These are phyloP conservation scores for Aquilaria malaccensis DNA, from an alignment of 345 rosid genomes.

Conservation along the genomic window DNA sequence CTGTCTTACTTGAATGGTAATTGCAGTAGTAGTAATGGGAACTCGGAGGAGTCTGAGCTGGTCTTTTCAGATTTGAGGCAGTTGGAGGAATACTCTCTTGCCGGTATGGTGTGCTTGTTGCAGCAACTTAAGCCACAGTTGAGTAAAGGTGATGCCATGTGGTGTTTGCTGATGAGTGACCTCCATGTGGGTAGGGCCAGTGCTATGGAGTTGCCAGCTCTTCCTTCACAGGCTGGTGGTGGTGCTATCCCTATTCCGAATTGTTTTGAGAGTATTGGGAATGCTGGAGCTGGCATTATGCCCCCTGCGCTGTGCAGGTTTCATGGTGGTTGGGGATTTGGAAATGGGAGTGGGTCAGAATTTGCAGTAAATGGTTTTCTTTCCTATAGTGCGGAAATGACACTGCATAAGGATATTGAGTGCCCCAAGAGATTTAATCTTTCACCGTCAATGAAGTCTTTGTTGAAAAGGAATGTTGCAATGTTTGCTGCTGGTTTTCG, in stretches of 20 bases:
- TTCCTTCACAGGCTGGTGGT: slow-evolving; percentile 22
- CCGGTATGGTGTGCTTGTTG: slow-evolving; percentile 82
- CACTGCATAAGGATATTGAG: slow-evolving; percentile 59
- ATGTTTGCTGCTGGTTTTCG: slow-evolving; percentile 84
- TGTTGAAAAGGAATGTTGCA: slow-evolving; percentile 83
- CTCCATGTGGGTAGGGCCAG: slow-evolving; percentile 84
- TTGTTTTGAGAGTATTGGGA: slow-evolving; percentile 28
- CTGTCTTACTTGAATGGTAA: slow-evolving; percentile 60
- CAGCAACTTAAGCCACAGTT: slow-evolving; percentile 72
- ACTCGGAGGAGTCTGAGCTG: slow-evolving; percentile 44
- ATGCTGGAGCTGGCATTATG: slow-evolving; percentile 35
- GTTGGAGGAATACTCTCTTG: slow-evolving; percentile 71
- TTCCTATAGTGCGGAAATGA: slow-evolving; percentile 33
- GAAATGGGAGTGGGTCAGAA: slow-evolving; percentile 46
- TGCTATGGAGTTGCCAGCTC: slow-evolving; percentile 46
- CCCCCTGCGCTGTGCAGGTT: slow-evolving; percentile 62
- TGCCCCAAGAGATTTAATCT: slow-evolving; percentile 89
- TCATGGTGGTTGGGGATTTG: slow-evolving; percentile 91
- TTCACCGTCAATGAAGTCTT: slow-evolving; percentile 70
- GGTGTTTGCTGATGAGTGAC: slow-evolving; percentile 93
- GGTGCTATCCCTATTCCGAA: slow-evolving; percentile 16
- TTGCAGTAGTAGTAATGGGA: slow-evolving; percentile 26
- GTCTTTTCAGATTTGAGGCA: slow-evolving; percentile 69
- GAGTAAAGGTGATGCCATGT: slow-evolving; percentile 94
- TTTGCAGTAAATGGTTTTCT: slow-evolving; percentile 48